Base-by-base conservation (phyloP, 164 flowering plant species). In the Annona squamosa region DNA sequence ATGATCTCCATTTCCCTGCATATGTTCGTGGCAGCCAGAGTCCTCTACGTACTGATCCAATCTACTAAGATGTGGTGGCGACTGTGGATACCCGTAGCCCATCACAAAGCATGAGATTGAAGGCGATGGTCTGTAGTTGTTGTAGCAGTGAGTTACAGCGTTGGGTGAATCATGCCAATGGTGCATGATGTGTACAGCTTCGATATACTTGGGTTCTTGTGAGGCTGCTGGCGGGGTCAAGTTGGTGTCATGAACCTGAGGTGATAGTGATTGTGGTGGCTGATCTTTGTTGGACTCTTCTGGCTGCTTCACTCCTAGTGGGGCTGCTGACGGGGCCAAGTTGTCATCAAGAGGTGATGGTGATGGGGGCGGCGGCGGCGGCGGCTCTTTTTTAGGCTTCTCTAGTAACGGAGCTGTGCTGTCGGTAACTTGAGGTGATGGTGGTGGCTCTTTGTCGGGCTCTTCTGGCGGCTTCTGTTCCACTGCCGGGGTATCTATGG, bases 71-170 rank as follows among this genome's bases (percentile, higher is more conserved):
- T 26, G 79, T 63, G 90, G 86, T 4, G 92, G 87, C 41, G 90
- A 70, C 44, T 73, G 78, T 46, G 77, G 63, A 48, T 83, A 74
- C 65, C 80, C 84, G 72, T 87, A 86, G 70, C 81, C 90, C n/a
- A 70, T 7, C 6, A 61, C 69, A 18, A 63, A 75, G 12, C 63
- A 19, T 3, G 93, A 85, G 59, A 91, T 78, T 69, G 81, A 81
- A 63, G 90, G 81, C 46, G 96, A 85, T 57, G 98, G 94, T 78
- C 62, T 84, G 84, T 89, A 84, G 59, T 78, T 88, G 81, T 87
- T 87, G 83, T 81, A 81, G 74, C 79, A 77, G 73, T 85, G 88
- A 69, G 83, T 74, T 78, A 46, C 1, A 85, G 83, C 47, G 37
- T 79, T 9, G 68, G 85, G 79, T 10, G 59, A 10, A 48, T 64